phyloP scores from a whole-genome alignment of 169 alveolate genomes.

The Eimeria acervulina region DNA sequence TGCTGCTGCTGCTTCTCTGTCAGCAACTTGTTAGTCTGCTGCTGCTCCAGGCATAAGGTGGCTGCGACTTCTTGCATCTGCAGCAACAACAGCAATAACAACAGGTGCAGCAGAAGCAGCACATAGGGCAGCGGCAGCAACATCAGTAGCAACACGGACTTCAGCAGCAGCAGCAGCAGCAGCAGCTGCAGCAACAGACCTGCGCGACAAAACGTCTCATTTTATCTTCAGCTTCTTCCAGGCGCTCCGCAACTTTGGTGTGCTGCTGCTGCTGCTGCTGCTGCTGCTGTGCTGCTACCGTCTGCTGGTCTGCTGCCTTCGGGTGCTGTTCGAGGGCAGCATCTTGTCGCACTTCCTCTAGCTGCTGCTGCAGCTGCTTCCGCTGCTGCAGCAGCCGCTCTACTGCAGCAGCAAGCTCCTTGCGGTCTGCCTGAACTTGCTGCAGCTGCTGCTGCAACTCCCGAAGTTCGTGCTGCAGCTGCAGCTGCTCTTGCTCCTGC shows the following conservation, averaged over 20 bases:
- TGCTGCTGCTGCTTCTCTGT: constrained; percentile 72
- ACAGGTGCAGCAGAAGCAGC: constrained; percentile 24
- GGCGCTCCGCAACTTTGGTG: background rate
- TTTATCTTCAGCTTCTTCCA: constrained; percentile 54
- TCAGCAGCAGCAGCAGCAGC: constrained; percentile 16
- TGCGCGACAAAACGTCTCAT: constrained; percentile 60
- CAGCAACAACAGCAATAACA: constrained; percentile 27
- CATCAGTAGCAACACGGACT: constrained; percentile 17
- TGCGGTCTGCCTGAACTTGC: constrained; percentile 67
- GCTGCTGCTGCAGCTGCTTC: constrained; percentile 72
- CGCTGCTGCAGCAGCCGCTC: constrained; percentile 79
- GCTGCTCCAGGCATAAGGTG: constrained; percentile 69
- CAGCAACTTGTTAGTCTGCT: constrained; percentile 52
- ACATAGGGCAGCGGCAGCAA: background rate
- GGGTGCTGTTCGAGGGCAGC: background rate
- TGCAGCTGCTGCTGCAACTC: constrained; percentile 71
- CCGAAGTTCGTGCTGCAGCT: constrained; percentile 71
- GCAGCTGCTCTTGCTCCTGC: constrained; percentile 59
- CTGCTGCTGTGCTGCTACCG: background rate
- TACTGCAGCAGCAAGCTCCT: constrained; percentile 75
- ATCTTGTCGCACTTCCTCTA: constrained; percentile 25
- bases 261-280: constrained; percentile 1
- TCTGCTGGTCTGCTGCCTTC: constrained; percentile 3
- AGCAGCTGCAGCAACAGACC: constrained; percentile 25
- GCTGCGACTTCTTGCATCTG: constrained; percentile 78